These are phyloP conservation scores for Emergomyces africanus DNA, from an alignment of 2,329 filamentous ascomycete genomes.

Conservation along the genomic window DNA sequence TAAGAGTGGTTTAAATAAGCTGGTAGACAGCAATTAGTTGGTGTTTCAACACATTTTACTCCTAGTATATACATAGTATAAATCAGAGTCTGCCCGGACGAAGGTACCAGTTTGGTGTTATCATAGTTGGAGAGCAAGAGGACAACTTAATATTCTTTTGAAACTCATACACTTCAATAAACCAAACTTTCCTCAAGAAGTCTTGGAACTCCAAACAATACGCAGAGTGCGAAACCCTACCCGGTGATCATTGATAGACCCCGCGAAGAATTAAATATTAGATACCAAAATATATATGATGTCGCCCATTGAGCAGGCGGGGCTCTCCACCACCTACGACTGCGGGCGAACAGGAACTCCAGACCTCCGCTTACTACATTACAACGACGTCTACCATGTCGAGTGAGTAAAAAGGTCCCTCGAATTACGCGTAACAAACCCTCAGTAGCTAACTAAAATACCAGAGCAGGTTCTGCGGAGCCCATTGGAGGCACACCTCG, in stretches of 20 bases:
- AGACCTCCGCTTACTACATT: constrained; percentile 73
- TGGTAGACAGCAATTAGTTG: background rate
- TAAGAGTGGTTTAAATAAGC: background rate
- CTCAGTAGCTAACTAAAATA: constrained; percentile 12
- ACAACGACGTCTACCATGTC: constrained; percentile 90
- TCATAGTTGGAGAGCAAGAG: background rate
- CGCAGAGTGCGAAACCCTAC: background rate
- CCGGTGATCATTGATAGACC: background rate
- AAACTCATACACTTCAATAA: background rate
- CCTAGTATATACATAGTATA: background rate
- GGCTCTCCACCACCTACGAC: constrained; percentile 30
- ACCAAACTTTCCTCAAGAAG: background rate
- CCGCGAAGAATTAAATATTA: background rate
- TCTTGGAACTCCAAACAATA: background rate
- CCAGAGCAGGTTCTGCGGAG: constrained; percentile 53
- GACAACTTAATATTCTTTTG: background rate
- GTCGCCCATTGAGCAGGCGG: constrained; percentile 20
- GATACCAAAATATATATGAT: constrained; percentile 11
- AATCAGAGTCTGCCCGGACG: too few species aligned
- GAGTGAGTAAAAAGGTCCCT: constrained; percentile 36
- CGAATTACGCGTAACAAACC: background rate
- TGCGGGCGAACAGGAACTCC: constrained; percentile 39
- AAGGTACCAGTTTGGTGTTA: background rate
- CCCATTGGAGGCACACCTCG: constrained; percentile 70
- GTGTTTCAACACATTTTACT: background rate